Base-by-base conservation (phyloP, 495 filamentous ascomycete species). In the Aspergillus nidulans region DNA sequence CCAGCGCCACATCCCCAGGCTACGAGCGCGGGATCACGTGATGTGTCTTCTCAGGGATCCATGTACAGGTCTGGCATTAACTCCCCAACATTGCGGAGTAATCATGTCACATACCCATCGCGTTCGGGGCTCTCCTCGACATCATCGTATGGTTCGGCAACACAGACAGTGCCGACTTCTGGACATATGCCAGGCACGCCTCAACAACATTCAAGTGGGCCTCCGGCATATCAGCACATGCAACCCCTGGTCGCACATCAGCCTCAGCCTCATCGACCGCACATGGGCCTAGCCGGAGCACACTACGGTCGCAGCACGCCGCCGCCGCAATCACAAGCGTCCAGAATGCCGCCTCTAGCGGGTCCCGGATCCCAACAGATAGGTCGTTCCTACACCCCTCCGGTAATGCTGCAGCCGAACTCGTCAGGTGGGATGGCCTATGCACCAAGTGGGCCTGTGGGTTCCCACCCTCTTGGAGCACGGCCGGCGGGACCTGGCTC, bases 221-320 rank as follows among this genome's bases (percentile, higher is more conserved):
- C 63, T 43, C 65, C 72, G 28, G 61, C 62, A 39, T 75, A 75
- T 40, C 73, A 73, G 47, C 74, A 77, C 48, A 66, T 75, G 15
- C 74, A 75, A 24, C 66, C 68, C 0, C 66, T 77, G 64, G 70
- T 75, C 21, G 70, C 67, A 23, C 74, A 77, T 41, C 70, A 74
- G 30, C 63, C 58, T 16, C 64, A 59, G 26, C 39, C 66, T 8
- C 68, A 71, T 39, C 67, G 74, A 32, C 63, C 74, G 1, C 56
- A 69, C 1, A 61, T 73, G 8, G 70, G 64, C 9, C 52, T 76
- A 32, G 44, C 62, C 4, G 68, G 66, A 34, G 61, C 63, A 5
- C 63, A 65, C 9, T 76, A 76, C 46, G 69, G 68, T n/a, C 68
- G 69, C 26, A 68, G 54, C 42, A 74, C 72, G 1, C 71, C 71